Conservation (phyloP, 139 green algal species). For the Microglena sp. region DNA sequence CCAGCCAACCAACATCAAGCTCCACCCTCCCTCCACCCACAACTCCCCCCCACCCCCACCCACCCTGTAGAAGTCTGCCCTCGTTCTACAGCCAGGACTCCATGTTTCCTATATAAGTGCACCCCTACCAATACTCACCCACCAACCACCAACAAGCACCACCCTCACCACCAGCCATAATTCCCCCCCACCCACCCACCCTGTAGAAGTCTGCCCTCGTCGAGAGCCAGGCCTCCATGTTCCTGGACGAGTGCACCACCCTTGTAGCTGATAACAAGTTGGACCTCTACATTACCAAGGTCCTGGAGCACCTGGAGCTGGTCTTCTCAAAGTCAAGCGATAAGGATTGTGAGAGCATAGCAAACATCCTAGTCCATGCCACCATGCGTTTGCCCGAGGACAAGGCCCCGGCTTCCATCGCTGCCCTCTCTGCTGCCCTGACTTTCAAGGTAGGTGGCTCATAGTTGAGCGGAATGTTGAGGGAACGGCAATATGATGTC, state of each 20-base stretch:
- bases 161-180: neutral
- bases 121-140: too few relatives aligned
- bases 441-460: conserved; percentile 12
- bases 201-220: conserved; percentile 23
- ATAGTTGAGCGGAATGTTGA: too few relatives aligned
- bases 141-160: too few relatives aligned
- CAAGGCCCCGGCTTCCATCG: neutral
- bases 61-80: too few relatives aligned
- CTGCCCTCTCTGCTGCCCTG: conserved; percentile 8
- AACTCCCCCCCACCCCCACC: too few relatives aligned
- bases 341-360: conserved; percentile 24
- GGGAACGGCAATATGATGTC: too few relatives aligned
- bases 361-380: conserved; percentile 26
- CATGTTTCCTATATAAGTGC: too few relatives aligned
- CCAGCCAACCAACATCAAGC: too few relatives aligned
- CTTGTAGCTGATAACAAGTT: conserved; percentile 16
- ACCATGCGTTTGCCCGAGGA: conserved; percentile 11
- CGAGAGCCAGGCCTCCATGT: conserved; percentile 23
- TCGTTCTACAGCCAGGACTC: too few relatives aligned
- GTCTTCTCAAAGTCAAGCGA: conserved; percentile 18
- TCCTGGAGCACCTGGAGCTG: conserved; percentile 8
- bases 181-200: neutral
- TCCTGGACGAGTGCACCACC: conserved; percentile 19
- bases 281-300: conserved; percentile 7
- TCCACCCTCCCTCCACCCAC: too few relatives aligned